phyloP scores from a whole-genome alignment of 495 filamentous ascomycete species.

The Lepidopterella palustris region DNA sequence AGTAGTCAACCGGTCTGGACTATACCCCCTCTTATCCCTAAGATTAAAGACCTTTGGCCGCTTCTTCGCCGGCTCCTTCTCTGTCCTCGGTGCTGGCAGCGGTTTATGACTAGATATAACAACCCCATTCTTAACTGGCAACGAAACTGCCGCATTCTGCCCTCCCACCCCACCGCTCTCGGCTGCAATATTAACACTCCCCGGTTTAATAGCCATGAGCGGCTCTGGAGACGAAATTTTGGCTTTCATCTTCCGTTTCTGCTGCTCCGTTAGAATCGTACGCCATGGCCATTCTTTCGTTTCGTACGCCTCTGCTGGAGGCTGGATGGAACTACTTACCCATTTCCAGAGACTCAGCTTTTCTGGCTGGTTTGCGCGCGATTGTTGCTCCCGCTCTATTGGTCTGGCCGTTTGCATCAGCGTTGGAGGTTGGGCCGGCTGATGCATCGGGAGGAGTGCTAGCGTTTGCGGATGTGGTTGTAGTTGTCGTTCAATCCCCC shows the following conservation, averaged over 20 bases:
- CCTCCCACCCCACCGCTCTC: conserved; percentile 13
- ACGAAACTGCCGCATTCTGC: neutral
- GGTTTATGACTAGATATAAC: neutral
- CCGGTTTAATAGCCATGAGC: neutral
- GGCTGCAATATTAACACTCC: neutral
- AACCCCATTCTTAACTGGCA: conserved; percentile 4
- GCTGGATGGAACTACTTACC: neutral
- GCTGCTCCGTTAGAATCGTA: neutral
- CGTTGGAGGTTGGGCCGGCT: too few species aligned
- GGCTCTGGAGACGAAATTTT: conserved; percentile 14
- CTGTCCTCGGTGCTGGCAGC: neutral
- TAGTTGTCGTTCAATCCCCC: too few species aligned
- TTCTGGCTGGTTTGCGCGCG: neutral
- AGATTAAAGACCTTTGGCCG: neutral
- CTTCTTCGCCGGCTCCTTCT: neutral
- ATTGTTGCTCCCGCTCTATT: neutral
- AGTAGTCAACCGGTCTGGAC: neutral
- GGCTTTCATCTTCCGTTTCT: conserved; percentile 7
- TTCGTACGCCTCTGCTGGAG: neutral
- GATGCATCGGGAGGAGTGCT: neutral
- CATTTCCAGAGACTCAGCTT: neutral
- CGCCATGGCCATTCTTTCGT: neutral
- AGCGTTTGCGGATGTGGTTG: too few species aligned
- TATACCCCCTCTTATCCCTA: neutral
- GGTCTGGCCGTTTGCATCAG: too few species aligned